Conservation (phyloP, 495 filamentous ascomycete genomes). For the Staphylotrichum tortipilum region DNA sequence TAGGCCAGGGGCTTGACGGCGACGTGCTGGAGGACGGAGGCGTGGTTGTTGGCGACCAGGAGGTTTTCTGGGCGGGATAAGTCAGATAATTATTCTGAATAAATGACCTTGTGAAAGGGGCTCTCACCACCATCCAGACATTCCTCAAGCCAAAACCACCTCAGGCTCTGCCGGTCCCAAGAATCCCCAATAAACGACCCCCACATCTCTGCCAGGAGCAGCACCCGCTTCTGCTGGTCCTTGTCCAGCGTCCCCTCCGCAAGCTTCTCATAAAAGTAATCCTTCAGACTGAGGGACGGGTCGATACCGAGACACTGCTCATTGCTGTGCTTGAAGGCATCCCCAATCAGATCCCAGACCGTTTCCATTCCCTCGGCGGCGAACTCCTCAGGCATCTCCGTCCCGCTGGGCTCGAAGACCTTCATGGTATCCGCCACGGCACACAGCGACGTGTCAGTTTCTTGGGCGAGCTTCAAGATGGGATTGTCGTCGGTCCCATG, state of each 20-base stretch:
- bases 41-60: no score
- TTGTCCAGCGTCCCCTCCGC: neutral
- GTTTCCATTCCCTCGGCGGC: neutral
- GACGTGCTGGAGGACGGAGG: no score
- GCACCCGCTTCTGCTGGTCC: neutral
- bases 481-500: neutral
- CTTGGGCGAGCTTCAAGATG: neutral
- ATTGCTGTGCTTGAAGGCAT: neutral
- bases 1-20: no score
- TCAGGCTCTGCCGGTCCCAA: constrained; percentile 51
- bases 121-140: constrained; percentile 21
- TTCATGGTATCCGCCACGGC: neutral
- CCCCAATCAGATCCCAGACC: neutral
- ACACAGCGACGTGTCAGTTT: neutral
- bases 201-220: neutral
- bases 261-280: neutral
- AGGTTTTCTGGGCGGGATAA: no score
- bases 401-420: neutral
- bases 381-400: neutral
- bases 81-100: no score
- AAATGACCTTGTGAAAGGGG: no score
- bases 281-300: neutral
- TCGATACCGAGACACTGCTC: neutral
- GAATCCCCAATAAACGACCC: neutral
- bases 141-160: constrained; percentile 67